Evolutionary conservation across 345 rosid genomes (phyloP).

Genomic region (Mangifera indica): DNA sequence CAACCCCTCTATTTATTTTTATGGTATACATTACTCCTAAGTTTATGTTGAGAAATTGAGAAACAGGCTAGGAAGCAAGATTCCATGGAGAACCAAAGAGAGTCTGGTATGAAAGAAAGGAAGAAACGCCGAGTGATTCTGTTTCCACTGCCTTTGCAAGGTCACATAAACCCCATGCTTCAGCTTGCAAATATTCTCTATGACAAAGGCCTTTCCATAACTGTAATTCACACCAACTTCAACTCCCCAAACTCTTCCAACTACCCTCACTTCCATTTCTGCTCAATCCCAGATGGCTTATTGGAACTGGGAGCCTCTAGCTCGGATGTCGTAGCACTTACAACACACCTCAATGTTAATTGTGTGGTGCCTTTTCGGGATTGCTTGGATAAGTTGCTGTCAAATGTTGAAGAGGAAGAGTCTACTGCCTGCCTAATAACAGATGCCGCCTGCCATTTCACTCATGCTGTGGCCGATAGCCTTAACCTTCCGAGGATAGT

Average conservation of each 20-base stretch:
- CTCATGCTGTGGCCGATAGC: slow-evolving; percentile 36
- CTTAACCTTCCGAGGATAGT: slow-evolving; percentile 46
- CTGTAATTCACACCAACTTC: slow-evolving; percentile 46
- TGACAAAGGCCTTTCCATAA: slow-evolving; percentile 52
- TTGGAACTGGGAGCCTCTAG: slow-evolving; percentile 7
- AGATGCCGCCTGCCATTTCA: slow-evolving; percentile 43
- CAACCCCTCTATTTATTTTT: too few relatives aligned
- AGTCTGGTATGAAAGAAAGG: slow-evolving; percentile 20
- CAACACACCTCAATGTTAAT: slow-evolving; percentile 30
- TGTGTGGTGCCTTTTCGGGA: slow-evolving; percentile 39
- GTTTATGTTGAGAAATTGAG: too few relatives aligned
- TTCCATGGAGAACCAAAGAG: slow-evolving; percentile 21
- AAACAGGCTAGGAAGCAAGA: not conserved
- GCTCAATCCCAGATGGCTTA: slow-evolving; percentile 34
- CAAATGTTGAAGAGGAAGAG: slow-evolving; percentile 29
- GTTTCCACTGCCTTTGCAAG: slow-evolving; percentile 58
- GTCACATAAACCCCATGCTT: slow-evolving; percentile 63
- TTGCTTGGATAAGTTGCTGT: slow-evolving; percentile 36
- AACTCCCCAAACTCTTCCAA: slow-evolving; percentile 51
- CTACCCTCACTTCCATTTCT: slow-evolving; percentile 50
- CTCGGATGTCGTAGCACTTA: slow-evolving; percentile 20
- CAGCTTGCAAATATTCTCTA: slow-evolving; percentile 57
- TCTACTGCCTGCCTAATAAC: slow-evolving; percentile 44
- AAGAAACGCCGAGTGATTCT: slow-evolving; percentile 36
- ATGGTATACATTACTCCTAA: too few relatives aligned